Base-by-base conservation (phyloP, 345 rosid species). In the Hibiscus tridactylites region DNA sequence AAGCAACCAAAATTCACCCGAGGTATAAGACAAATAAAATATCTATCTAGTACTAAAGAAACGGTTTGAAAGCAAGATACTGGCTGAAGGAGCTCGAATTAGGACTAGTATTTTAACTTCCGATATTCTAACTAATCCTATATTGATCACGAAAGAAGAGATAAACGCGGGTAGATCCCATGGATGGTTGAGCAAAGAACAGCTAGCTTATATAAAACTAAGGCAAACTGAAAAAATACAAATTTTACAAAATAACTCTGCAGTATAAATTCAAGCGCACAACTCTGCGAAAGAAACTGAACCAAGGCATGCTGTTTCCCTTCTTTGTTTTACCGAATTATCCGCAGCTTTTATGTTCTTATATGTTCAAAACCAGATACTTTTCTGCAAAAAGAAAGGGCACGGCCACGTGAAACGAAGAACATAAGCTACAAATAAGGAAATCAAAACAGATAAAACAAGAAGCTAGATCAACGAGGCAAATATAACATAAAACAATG, bases 201-300 rank as follows among this genome's bases (percentile, higher is more conserved):
- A 44, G n/a, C 44, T 50, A 50, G 44, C 49, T n/a, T 64, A 68
- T 17, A 54, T 17, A 62, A 72, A 56, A 72, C 64, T 21, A 15
- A 56, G 62, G 59, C 11, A 49, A 69, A n/a, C 21, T 24, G 10
- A 57, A 7, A 49, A 70, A 52, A 61, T 19, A 64, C 35, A 72
- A 60, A 39, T 65, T 74, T 81, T 88, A 93, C 76, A 90, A 90
- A 83, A 93, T 93, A 78, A 93, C 95, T 80, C 90, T 87, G 87
- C 96, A 92, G 77, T 89, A 86, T 6, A 92, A 83, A 82, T 88
- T 90, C 86, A 89, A 78, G 71, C 74, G 74, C 71, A 83, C 77
- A 71, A 85, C 88, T 81, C 82, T 89, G 66, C 86, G 86, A 71
- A 83, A 81, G 37, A 54, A 76, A 76, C 84, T 81, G 67, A 79